Evolutionary conservation across 371 early-diverging fungal genomes (phyloP).

Genomic region (Mortierella sp.): DNA sequence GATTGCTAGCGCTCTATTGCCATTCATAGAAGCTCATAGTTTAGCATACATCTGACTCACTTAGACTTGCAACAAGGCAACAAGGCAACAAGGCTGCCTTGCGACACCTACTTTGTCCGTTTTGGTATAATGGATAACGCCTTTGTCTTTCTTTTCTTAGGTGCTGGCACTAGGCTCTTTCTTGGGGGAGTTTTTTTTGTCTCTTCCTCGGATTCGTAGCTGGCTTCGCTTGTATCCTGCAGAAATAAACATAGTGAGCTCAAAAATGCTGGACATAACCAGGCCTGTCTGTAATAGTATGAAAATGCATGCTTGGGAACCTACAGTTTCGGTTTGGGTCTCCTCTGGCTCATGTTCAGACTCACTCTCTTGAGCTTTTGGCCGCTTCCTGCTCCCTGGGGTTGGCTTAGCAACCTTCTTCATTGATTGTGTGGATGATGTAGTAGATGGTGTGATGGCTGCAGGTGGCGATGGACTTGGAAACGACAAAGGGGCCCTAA

Average conservation of each 20-base stretch:
- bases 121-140: not conserved
- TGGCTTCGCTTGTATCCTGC: constrained; percentile 1
- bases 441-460: not conserved
- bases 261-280: not conserved
- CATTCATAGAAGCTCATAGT: not conserved
- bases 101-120: constrained; percentile 12
- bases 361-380: not conserved
- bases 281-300: not conserved
- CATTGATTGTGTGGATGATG: not conserved
- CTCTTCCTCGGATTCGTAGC: not conserved
- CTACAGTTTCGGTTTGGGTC: constrained; percentile 11
- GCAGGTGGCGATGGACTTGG: not conserved
- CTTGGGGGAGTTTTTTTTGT: not conserved
- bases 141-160: not conserved
- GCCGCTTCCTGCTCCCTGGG: not conserved
- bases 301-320: not conserved
- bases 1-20: constrained; percentile 11
- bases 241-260: not conserved
- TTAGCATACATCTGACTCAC: too few relatives aligned
- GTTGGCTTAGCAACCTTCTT: not conserved
- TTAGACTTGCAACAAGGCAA: too few relatives aligned
- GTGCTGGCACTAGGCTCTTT: not conserved
- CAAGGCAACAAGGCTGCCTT: not conserved
- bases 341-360: constrained; percentile 21
- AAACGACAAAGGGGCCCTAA: not conserved